phyloP scores from a whole-genome alignment of 208 protist species.

The Wallacemonas sp. region DNA sequence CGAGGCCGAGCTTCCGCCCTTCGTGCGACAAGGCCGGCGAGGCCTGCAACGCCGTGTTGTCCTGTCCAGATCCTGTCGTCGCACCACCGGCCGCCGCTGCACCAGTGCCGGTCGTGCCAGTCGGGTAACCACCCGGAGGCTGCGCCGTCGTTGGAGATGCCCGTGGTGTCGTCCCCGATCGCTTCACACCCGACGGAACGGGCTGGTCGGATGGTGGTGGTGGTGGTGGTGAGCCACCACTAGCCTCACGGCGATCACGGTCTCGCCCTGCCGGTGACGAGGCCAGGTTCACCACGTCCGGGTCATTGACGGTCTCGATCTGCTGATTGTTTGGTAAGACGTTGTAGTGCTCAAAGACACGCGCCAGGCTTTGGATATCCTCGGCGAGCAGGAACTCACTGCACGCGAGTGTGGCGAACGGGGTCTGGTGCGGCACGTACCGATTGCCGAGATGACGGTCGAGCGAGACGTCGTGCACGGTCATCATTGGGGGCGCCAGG shows the following conservation, averaged over 20 bases:
- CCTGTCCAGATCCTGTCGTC: too few species aligned
- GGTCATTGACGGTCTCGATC: conserved; percentile 2
- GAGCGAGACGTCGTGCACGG: conserved; percentile 35
- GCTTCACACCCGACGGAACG: too few species aligned
- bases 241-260: background rate
- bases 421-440: conserved; percentile 75
- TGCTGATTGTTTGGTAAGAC: conserved; percentile 31
- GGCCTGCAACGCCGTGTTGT: too few species aligned
- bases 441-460: conserved; percentile 64
- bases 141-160: too few species aligned
- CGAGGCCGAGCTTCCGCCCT: conserved; percentile 13
- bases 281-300: background rate
- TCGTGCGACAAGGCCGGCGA: too few species aligned
- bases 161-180: too few species aligned
- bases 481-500: conserved; percentile 21
- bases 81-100: too few species aligned
- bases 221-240: too few species aligned
- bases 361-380: conserved; percentile 47
- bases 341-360: conserved; percentile 45
- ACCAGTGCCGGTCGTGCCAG: too few species aligned
- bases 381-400: conserved; percentile 43
- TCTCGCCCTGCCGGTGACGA: too few species aligned
- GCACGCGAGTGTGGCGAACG: conserved; percentile 62
- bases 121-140: too few species aligned
- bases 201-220: too few species aligned